Evolutionary conservation across 2,329 filamentous ascomycete genomes (phyloP).

Genomic region (Metarhizium sp.): DNA sequence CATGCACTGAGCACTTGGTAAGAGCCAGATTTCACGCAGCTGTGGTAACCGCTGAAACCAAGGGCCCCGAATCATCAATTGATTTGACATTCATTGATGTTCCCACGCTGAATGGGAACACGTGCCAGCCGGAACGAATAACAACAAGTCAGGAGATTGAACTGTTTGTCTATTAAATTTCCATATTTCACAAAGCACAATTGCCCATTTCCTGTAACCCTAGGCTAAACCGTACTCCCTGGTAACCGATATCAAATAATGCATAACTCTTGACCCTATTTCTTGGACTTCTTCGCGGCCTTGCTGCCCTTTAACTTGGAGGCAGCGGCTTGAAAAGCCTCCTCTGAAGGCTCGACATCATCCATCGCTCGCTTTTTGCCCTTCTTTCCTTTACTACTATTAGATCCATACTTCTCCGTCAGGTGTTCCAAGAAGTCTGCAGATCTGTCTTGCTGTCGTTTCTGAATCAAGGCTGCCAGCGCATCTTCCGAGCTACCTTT

Average conservation of each 20-base stretch:
- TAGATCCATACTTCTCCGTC: slow-evolving; percentile 63
- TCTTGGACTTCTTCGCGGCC: slow-evolving; percentile 4
- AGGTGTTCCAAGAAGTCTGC: slow-evolving; percentile 61
- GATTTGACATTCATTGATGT: no score
- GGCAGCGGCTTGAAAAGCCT: slow-evolving; percentile 50
- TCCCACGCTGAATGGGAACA: no score
- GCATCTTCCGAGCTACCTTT: slow-evolving; percentile 37
- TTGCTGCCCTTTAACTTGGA: slow-evolving; percentile 30
- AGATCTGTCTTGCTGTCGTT: slow-evolving; percentile 54
- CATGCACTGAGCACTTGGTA: no score
- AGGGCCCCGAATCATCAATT: no score
- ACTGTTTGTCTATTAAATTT: no score
- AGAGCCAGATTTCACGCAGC: no score
- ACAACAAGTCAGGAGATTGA: no score
- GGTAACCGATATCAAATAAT: slow-evolving; percentile 1
- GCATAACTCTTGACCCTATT: background rate
- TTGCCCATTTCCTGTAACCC: background rate
- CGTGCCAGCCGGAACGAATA: no score
- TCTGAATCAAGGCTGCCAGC: slow-evolving; percentile 66
- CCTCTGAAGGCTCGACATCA: slow-evolving; percentile 50
- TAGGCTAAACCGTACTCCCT: slow-evolving; percentile 3
- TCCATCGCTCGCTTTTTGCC: slow-evolving; percentile 47
- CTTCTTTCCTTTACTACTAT: slow-evolving; percentile 34
- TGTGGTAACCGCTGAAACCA: no score
- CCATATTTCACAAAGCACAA: background rate